A percentile compares a stretch with the other conserved stretches of the same genome.
Evolutionary conservation across 371 early-diverging fungal species (phyloP).

Genomic region (Apophysomyces ossiformis): DNA sequence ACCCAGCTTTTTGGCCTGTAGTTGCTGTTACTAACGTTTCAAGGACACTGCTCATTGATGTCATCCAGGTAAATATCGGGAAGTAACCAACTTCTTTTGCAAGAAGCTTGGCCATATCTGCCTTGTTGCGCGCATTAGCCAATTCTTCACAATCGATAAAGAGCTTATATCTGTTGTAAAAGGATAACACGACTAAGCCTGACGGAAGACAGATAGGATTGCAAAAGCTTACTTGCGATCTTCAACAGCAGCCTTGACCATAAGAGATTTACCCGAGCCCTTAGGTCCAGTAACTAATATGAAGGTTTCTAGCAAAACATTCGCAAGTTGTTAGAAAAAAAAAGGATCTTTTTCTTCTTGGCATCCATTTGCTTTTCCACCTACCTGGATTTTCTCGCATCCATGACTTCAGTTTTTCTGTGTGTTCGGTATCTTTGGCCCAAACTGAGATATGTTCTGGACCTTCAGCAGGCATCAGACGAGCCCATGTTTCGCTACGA

Average conservation of each 20-base stretch:
- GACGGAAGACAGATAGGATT: neutral
- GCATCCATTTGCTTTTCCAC: neutral
- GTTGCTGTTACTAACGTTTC: conserved; percentile 84
- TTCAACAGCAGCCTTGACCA: conserved; percentile 58
- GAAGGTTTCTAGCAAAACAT: conserved; percentile 54
- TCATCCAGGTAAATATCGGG: conserved; percentile 82
- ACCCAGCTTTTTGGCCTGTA: conserved; percentile 85
- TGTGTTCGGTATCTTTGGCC: conserved; percentile 67
- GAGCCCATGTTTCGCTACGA: conserved; percentile 65
- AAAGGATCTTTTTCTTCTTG: neutral
- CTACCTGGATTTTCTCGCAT: conserved; percentile 73
- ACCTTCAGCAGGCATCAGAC: conserved; percentile 28
- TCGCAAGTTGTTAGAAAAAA: neutral
- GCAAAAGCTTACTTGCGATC: conserved; percentile 45
- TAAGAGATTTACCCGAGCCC: conserved; percentile 63
- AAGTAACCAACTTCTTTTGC: conserved; percentile 82
- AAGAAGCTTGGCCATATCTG: conserved; percentile 66
- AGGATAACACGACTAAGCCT: conserved; percentile 3
- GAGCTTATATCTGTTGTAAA: conserved; percentile 60
- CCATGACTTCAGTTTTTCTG: conserved; percentile 60
- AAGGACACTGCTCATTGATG: conserved; percentile 69
- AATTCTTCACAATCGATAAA: conserved; percentile 82
- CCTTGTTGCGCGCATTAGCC: conserved; percentile 72
- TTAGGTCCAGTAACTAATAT: conserved; percentile 63
- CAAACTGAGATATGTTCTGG: conserved; percentile 42